Base-by-base conservation (phyloP, 305 asterid species). In the Euphrasia arctica region DNA sequence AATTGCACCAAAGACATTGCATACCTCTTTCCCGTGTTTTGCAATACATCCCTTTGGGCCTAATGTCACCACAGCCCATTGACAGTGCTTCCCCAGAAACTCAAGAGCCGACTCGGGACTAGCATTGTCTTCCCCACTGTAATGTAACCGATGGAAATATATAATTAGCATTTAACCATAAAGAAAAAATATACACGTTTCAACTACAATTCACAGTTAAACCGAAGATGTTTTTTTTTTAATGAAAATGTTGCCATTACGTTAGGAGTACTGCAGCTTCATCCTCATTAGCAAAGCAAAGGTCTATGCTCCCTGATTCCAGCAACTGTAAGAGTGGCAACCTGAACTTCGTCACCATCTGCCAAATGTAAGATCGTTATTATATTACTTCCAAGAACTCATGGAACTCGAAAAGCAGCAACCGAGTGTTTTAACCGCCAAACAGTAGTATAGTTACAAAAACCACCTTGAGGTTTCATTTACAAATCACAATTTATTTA, bases 261-360 rank as follows among this genome's bases (percentile, higher is more conserved):
- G 91, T 87, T 65, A 92, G 72, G 22, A 93, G 85, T 75, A 85
- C 96, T n/a, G 80, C 76, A 34, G 97, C 99, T 79, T 90, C 99
- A 61, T 93, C 99, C 85, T 93, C 99, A 54, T 93, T 93, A 41
- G 99, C 99, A 65, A 88, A 93, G 80, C 99, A 93, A 60, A 93
- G 92, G 71, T 93, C 97, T 54, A 93, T 82, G 52, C 82, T 83
- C 29, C 99, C 90, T 1, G 99, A 88, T 77, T 88, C 85, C 36
- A 93, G 76, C 67, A 93, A 74, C 73, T 83, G 77, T 49, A 90
- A 68, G 61, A 93, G 99, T 43, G 86, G 93, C 66, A 55, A 39
- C 71, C 85, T 85, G 77, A 88, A 88, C 76, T 88, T 85, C 70
- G 91, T 79, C 57, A 93, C 97, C 99, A 93, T 93, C 99, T 90